Evolutionary conservation across 164 flowering plant genomes (phyloP).

Genomic region (Brasenia schreberi): DNA sequence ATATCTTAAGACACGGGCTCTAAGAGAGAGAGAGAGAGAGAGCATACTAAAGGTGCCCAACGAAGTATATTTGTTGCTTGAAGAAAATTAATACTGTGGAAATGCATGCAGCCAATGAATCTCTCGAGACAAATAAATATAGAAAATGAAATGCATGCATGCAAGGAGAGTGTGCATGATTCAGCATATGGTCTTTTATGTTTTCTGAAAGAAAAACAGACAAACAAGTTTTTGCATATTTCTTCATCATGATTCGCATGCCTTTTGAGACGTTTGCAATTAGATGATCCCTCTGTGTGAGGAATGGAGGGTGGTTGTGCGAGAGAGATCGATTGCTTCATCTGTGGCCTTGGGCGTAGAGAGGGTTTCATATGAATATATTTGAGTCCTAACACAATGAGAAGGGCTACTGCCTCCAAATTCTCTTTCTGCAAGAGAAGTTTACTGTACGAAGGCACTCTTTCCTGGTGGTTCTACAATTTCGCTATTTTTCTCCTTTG

Average conservation of each 20-base stretch:
- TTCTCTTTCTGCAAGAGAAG: background rate
- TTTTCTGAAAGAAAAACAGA: background rate
- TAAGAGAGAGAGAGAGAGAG: background rate
- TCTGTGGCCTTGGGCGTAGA: background rate
- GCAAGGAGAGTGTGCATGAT: too few relatives aligned
- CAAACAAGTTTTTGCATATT: background rate
- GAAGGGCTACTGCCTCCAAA: background rate
- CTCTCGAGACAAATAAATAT: too few relatives aligned
- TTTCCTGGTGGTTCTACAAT: background rate
- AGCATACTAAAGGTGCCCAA: slow-evolving; percentile 34
- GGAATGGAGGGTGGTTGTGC: background rate
- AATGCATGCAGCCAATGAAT: too few relatives aligned
- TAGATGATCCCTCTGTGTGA: background rate
- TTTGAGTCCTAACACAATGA: too few relatives aligned
- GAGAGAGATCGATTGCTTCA: background rate
- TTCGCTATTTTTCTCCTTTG: slow-evolving; percentile 1
- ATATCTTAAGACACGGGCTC: background rate
- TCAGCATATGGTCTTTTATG: too few relatives aligned
- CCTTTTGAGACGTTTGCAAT: slow-evolving; percentile 16
- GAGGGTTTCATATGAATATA: background rate
- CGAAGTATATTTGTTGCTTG: slow-evolving; percentile 39
- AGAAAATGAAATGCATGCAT: too few relatives aligned
- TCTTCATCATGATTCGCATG: slow-evolving; percentile 7
- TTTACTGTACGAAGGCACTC: background rate
- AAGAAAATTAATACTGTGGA: background rate